phyloP scores from a whole-genome alignment of 805 yeast genomes.

The Brettanomyces sp. region DNA sequence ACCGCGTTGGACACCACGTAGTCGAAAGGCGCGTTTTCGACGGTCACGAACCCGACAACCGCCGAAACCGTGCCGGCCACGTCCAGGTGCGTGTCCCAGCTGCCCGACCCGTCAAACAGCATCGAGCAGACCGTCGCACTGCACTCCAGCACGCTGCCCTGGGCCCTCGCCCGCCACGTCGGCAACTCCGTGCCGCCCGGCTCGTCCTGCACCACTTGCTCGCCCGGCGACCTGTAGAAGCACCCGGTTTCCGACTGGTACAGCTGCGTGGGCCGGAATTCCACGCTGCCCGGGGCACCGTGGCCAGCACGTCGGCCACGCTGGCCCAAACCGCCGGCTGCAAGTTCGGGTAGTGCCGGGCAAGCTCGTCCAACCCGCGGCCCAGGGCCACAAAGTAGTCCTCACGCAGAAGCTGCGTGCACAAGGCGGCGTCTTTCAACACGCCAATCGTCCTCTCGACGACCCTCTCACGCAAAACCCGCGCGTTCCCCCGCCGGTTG shows the following conservation, averaged over 20 bases:
- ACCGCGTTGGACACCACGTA: conserved; percentile 46
- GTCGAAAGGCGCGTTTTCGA: conserved; percentile 54
- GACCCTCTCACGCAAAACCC: conserved; percentile 35
- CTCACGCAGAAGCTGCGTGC: conserved; percentile 44
- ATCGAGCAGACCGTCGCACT: conserved; percentile 41
- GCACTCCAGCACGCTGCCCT: conserved; percentile 40
- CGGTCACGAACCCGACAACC: conserved; percentile 39
- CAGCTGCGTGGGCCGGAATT: conserved; percentile 33
- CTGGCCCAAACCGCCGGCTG: conserved; percentile 48
- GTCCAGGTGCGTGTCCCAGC: conserved; percentile 34
- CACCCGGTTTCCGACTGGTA: conserved; percentile 31
- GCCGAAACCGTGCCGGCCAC: conserved; percentile 28
- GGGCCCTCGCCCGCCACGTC: conserved; percentile 45
- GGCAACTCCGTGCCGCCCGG: conserved; percentile 31
- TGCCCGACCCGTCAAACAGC: conserved; percentile 41
- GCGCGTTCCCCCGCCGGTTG: conserved; percentile 59
- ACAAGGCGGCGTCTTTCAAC: conserved; percentile 38
- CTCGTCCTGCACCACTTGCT: conserved; percentile 32
- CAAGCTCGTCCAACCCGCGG: conserved; percentile 63
- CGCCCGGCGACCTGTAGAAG: conserved; percentile 33
- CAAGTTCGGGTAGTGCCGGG: conserved; percentile 73
- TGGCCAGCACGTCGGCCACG: conserved; percentile 34
- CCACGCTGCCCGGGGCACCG: conserved; percentile 32
- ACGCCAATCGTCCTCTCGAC: conserved; percentile 37
- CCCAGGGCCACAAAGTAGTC: conserved; percentile 54